Percentiles rank a stretch among this genome's conserved stretches.
Conservation (phyloP, 495 filamentous ascomycete species). For the Trichoderma asperelloides region DNA sequence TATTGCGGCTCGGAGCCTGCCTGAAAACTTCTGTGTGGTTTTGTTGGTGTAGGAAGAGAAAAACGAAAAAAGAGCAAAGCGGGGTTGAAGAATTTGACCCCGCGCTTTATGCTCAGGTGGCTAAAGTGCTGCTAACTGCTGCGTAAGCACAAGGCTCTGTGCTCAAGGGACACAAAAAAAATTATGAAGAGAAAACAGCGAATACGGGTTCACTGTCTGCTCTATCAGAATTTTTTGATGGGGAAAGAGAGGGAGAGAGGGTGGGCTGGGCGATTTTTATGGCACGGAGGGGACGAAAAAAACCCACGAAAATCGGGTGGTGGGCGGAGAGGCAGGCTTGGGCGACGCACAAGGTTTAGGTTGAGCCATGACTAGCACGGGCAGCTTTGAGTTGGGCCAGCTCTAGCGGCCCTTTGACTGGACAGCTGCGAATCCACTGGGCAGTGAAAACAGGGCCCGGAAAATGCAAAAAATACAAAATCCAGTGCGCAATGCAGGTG, state of each 20-base stretch:
- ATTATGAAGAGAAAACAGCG: not conserved
- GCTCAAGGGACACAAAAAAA: not conserved
- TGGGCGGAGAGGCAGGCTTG: not conserved
- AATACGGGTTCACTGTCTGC: not conserved
- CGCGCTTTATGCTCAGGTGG: constrained; percentile 8
- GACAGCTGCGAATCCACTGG: not conserved
- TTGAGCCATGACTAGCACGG: not conserved
- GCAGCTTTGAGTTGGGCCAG: not conserved
- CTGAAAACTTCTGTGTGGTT: constrained; percentile 18
- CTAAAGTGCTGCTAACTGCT: not conserved
- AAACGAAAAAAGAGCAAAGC: constrained; percentile 10
- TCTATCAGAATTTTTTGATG: not conserved
- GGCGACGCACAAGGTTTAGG: not conserved
- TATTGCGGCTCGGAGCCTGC: constrained; percentile 33
- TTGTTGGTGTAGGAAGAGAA: constrained; percentile 11
- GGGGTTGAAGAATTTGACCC: constrained; percentile 12
- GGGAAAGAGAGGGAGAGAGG: not conserved
- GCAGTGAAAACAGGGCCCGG: not conserved
- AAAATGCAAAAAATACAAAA: not conserved
- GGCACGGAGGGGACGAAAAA: not conserved
- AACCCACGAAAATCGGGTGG: not conserved
- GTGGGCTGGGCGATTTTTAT: not conserved
- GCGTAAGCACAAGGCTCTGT: not conserved
- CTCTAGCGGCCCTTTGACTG: not conserved
- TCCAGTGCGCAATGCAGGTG: too few relatives aligned